Evolutionary conservation across 2,329 filamentous ascomycete species (phyloP), one percentile per base, ranked within the genome.

Genomic region (Hypoxylon sp.): DNA sequence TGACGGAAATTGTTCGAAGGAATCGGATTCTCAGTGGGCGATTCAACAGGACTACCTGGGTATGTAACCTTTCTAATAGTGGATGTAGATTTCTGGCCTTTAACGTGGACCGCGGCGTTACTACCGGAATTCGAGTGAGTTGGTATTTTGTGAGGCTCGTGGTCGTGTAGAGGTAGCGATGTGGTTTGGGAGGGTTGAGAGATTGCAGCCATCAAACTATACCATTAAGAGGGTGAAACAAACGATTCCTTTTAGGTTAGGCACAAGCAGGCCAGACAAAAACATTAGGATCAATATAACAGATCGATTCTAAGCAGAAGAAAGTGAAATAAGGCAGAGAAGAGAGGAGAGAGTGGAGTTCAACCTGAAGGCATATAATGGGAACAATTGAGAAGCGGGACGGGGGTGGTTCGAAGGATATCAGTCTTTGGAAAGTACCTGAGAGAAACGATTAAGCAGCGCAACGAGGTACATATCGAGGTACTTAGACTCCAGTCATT

Each of bases 151-250:
- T 60, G 62, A 69, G 65, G 69, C 68, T 71, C 69, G 69, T 69
- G 69, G 61, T 71, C 58, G 68, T 69, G 72, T 52, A 58, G 66
- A 69, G 69, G 68, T 68, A 68, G 65, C 36, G 68, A 61, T 63
- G 65, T 49, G 50, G 65, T 62, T 63, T 61, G 62, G 53, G 68
- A 65, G 62, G 65, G n/a, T 68, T 63, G 68, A 53, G 68, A 61
- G 57, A 70, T 68, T 64, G 68, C 65, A 70, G 68, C 68, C 68
- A 70, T 70, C 68, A 68, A 70, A 68, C 68, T 63, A 68, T 63
- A 68, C 62, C 56, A 68, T 67, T 61, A 56, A 67, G 60, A 68
- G 60, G 23, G 50, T 46, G 56, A 64, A 56, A 41, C 19, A 62
- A 60, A 60, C 51, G 38, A 50, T 51, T 61, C 49, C 49, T 56